Base-by-base conservation (phyloP, 2,329 filamentous ascomycete species). In the Curvularia sp. region DNA sequence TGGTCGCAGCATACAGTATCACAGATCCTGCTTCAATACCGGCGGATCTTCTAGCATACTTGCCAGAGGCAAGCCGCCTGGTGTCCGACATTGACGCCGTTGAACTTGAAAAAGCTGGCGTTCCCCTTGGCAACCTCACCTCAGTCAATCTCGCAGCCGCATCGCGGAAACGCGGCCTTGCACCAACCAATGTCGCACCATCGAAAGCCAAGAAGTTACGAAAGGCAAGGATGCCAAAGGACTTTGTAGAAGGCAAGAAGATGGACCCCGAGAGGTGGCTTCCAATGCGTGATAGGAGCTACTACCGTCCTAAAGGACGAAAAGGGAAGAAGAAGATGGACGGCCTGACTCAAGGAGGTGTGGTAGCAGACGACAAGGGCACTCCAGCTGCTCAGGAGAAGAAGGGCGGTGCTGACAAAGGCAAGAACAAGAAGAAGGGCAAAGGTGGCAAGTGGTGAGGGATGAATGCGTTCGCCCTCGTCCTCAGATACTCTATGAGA, bases 211-310 rank as follows among this genome's bases (percentile, higher is more conserved):
- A 86, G 72, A 85, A 84, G 70, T 81, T 84, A 35, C 80, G 84
- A 48, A 83, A 84, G 73, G 85, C 82, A 56, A 86, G 86, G 67
- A 81, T 91, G 69, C 90, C 90, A 31, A 92, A 91, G 78, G 85
- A 88, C 70, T 91, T 87, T 71, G 91, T 92, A 58, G 85, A 91
- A 52, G 86, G 84, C 67, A 96, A 93, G 82, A 88, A 88, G 64
- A 86, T 91, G 33, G 95, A 99, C 76, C 89, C 92, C 0, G 95
- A 99, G 79, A 85, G 95, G 62, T 99, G 95, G 95, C 79, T 99
- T 60, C 94, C 95, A 12, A 82, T 98, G 70, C 88, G 90, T 52
- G 95, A 99, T 75, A 86, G 95, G 57, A 95, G 91, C 68, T 91
- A 88, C 41, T 99, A 97, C 78, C 84, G 90, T 48, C 93, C 93